Base-by-base conservation (phyloP, 352 stramenopile genomes). In the Globisporangium cylindrosporum region DNA sequence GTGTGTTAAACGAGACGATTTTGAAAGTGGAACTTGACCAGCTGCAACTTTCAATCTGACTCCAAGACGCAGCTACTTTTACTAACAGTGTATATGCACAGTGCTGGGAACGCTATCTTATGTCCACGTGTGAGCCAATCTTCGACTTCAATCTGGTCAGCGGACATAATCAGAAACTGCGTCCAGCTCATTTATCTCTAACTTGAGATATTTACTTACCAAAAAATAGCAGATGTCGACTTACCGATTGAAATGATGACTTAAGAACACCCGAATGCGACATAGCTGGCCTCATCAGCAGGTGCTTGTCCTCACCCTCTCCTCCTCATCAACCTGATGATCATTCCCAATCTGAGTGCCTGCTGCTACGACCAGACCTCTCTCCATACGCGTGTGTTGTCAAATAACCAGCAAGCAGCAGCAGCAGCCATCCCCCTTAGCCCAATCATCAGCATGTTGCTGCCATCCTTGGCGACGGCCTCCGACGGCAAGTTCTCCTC, bases 401-500 rank as follows among this genome's bases (percentile, higher is more conserved):
- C 43, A 51, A 51, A 24, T 20, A 20, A 18, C 43, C n/a, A 22
- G 10, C 43, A 51, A 22, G 18, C 41, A 46, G 32, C 32, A 12
- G 6, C 43, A 22, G 25, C 55, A 29, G 22, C 20, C 20, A 22
- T n/a, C 29, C 14, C 15, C 5, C 38, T 46, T 25, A 15, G 10
- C 38, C 20, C 25, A 22, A 36, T n/a, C 53, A 24, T 5, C 8
- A 41, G 54, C 55, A 34, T 25, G 56, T 29, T 61, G 29, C 29
- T 49, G 56, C 56, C 43, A 32, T 24, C 32, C n/a, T 8, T 32
- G 56, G 32, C 36, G 32, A 62, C 12, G 3, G 3, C 14, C 38
- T 20, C 9, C 29, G 66, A 20, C 70, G 67, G 58, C 62, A 54
- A 34, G 63, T 18, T 9, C 41, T 48, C 38, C 14, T 18, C 14